Conservation (phyloP, 1,284 basidiomycete species). For the Psilocybe mexicana region DNA sequence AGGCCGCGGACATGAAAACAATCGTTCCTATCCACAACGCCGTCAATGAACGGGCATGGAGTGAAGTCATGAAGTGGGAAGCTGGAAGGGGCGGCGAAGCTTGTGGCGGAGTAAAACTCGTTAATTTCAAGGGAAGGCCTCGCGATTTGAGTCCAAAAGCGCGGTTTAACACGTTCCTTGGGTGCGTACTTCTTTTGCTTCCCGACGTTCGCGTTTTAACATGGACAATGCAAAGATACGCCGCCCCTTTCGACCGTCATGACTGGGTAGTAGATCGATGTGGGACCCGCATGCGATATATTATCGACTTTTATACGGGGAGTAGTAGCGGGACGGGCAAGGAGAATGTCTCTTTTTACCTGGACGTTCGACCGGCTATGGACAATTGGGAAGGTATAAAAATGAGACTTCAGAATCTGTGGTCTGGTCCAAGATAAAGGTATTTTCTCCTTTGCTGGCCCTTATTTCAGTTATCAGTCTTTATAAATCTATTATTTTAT, state of each 20-base stretch:
- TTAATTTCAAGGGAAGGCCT: constrained; percentile 85
- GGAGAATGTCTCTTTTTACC: constrained; percentile 76
- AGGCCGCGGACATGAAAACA: constrained; percentile 86
- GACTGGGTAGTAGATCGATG: constrained; percentile 97
- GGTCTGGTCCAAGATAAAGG: constrained; percentile 39
- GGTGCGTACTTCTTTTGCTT: constrained; percentile 55
- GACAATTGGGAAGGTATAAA: constrained; percentile 89
- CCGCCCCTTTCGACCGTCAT: constrained; percentile 94
- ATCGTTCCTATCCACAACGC: constrained; percentile 99
- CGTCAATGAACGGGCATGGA: constrained; percentile 97
- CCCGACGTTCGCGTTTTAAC: constrained; percentile 1
- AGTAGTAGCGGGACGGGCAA: constrained; percentile 45
- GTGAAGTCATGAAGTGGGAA: constrained; percentile 91
- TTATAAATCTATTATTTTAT: constrained; percentile 12
- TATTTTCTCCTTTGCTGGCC: constrained; percentile 9
- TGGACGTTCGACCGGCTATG: constrained; percentile 92
- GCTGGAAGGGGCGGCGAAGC: constrained; percentile 71
- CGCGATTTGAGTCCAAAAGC: constrained; percentile 80
- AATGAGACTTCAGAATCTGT: constrained; percentile 66
- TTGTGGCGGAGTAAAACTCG: constrained; percentile 83
- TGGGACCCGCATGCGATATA: constrained; percentile 86
- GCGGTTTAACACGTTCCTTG: constrained; percentile 78
- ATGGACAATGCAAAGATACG: constrained; percentile 61
- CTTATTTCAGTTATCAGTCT: constrained; percentile 11
- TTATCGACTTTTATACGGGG: constrained; percentile 99